A percentile compares a stretch with the other conserved stretches of the same genome.
These are phyloP conservation scores for Phytopythium ostracodes DNA, from an alignment of 352 stramenopile species.

Conservation along the genomic window DNA sequence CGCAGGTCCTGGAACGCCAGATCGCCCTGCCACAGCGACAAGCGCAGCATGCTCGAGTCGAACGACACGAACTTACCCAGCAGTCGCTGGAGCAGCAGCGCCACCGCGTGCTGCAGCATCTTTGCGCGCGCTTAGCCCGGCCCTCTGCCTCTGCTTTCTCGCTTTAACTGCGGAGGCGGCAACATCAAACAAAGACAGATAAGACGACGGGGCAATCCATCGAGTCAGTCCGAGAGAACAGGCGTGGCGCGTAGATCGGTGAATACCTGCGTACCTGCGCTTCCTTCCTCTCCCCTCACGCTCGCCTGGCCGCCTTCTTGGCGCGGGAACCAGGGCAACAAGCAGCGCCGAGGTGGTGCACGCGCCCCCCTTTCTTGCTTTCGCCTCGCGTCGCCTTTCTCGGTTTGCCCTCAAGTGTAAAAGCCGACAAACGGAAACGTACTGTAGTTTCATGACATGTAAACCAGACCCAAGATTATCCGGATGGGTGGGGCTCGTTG, in stretches of 20 bases:
- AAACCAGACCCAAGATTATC: background rate
- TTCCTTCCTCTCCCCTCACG: background rate
- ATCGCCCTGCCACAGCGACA: slow-evolving; percentile 85
- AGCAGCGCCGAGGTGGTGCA: background rate
- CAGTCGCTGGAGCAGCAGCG: slow-evolving; percentile 81
- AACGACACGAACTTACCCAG: slow-evolving; percentile 89
- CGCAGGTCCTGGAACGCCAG: slow-evolving; percentile 80
- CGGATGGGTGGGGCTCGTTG: background rate
- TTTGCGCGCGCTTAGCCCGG: background rate
- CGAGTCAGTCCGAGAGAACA: background rate
- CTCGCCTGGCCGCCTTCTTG: background rate
- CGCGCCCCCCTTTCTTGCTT: background rate
- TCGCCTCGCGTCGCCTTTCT: background rate
- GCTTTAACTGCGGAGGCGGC: background rate
- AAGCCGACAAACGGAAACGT: background rate
- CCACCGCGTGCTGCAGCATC: slow-evolving; percentile 82
- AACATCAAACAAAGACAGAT: background rate
- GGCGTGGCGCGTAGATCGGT: background rate
- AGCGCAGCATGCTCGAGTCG: slow-evolving; percentile 76
- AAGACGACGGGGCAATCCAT: background rate
- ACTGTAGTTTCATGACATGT: background rate
- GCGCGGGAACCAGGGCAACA: background rate
- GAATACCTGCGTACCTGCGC: background rate
- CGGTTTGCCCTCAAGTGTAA: background rate
- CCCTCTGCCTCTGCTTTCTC: background rate